Percentiles rank a stretch among this genome's conserved stretches.
Evolutionary conservation across 371 early-diverging fungal genomes (phyloP).

Genomic region (Lichtheimia ornata): DNA sequence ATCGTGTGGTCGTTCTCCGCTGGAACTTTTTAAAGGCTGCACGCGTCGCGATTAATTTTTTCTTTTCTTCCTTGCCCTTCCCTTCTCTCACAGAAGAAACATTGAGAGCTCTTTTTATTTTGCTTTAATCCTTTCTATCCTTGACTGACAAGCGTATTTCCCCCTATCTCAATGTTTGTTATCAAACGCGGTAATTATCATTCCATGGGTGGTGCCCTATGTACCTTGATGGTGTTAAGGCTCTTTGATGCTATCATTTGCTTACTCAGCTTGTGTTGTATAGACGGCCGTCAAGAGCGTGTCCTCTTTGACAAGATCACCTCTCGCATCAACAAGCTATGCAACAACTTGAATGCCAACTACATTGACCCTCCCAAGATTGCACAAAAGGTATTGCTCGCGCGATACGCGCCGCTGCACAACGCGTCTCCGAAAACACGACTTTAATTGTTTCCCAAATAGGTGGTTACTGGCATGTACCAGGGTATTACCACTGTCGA

Average conservation of each 20-base stretch:
- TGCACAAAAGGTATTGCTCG: constrained; percentile 79
- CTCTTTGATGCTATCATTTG: constrained; percentile 2
- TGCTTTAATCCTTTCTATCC: not conserved
- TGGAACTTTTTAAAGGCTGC: constrained; percentile 1
- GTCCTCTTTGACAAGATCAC: constrained; percentile 95
- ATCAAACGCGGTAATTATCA: constrained; percentile 66
- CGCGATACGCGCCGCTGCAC: too few species aligned
- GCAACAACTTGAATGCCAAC: constrained; percentile 91
- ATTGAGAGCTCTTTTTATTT: not conserved
- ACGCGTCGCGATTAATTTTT: constrained; percentile 4
- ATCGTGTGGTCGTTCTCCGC: constrained; percentile 1
- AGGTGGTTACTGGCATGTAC: constrained; percentile 84
- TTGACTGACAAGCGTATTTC: not conserved
- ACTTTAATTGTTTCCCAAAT: not conserved
- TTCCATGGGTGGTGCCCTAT: not conserved
- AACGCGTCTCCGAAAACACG: too few species aligned
- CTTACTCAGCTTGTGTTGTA: not conserved
- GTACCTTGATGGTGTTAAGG: constrained; percentile 1
- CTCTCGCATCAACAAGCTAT: constrained; percentile 88
- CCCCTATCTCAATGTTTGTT: constrained; percentile 63
- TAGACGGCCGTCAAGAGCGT: constrained; percentile 86
- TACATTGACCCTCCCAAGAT: constrained; percentile 91
- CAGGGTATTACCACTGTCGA: constrained; percentile 90
- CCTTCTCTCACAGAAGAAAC: not conserved
- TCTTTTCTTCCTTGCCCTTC: constrained; percentile 1